These are phyloP conservation scores for Osmanthus fragrans DNA, from an alignment of 257 asterid genomes.

Conservation along the genomic window DNA sequence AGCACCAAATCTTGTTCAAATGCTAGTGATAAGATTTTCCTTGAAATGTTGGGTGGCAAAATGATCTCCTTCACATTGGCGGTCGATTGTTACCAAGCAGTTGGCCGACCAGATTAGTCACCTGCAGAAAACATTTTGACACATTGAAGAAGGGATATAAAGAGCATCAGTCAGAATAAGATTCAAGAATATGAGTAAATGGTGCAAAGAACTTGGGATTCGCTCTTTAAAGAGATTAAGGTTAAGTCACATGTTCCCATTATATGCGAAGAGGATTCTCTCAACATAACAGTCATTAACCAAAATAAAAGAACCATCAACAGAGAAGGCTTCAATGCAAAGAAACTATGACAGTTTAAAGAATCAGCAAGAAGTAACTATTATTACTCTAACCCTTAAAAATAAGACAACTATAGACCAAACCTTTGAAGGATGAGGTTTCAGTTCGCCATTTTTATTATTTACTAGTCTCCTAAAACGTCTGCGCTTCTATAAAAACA, in stretches of 20 bases:
- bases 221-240: too few species aligned
- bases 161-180: slow-evolving; percentile 8
- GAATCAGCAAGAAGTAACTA: background rate
- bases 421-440: background rate
- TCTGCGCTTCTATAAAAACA: background rate
- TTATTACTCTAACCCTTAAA: background rate
- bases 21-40: background rate
- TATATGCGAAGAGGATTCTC: too few species aligned
- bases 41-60: slow-evolving; percentile 10
- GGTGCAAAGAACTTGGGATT: too few species aligned
- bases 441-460: background rate
- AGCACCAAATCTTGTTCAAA: background rate
- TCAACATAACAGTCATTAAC: too few species aligned
- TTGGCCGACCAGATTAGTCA: slow-evolving; percentile 82
- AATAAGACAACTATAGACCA: background rate
- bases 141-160: slow-evolving; percentile 15
- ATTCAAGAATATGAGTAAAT: too few species aligned
- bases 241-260: too few species aligned
- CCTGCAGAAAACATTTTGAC: slow-evolving; percentile 50
- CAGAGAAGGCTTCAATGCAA: background rate
- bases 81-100: slow-evolving; percentile 71
- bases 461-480: background rate
- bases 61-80: slow-evolving; percentile 50
- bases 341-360: background rate
- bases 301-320: too few species aligned